Conservation (phyloP, 2,329 filamentous ascomycete genomes). For the Colletotrichum nymphaeae region DNA sequence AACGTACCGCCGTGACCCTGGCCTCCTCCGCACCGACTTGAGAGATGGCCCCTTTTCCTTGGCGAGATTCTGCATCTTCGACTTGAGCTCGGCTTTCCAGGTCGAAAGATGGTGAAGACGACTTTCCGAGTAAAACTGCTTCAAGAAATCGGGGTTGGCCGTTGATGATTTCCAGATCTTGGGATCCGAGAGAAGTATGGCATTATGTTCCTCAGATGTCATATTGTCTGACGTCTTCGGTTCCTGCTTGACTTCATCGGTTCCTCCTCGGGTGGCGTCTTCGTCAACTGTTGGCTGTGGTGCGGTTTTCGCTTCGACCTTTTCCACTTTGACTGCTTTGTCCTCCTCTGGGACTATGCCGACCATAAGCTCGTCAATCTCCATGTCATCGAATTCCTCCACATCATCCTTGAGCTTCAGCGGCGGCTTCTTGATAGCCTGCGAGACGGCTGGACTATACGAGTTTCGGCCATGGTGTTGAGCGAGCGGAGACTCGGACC, state of each 20-base stretch:
- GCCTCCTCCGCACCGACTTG: conserved; percentile 61
- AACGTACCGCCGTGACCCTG: conserved; percentile 81
- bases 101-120: conserved; percentile 93
- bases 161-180: conserved; percentile 89
- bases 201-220: conserved; percentile 95
- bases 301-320: neutral
- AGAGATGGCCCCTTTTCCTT: conserved; percentile 69
- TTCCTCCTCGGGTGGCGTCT: conserved; percentile 9
- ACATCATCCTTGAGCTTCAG: conserved; percentile 23
- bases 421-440: conserved; percentile 9
- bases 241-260: conserved; percentile 28
- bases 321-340: neutral
- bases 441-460: conserved; percentile 36
- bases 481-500: conserved; percentile 39
- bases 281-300: neutral
- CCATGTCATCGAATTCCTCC: conserved; percentile 34
- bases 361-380: conserved; percentile 31
- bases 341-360: conserved; percentile 20
- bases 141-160: conserved; percentile 91
- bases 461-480: neutral
- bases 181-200: conserved; percentile 84
- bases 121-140: conserved; percentile 95
- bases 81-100: conserved; percentile 96
- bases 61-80: conserved; percentile 84
- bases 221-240: conserved; percentile 66